phyloP scores from a whole-genome alignment of 2,329 filamentous ascomycete genomes.

The Rutstroemia sp. region DNA sequence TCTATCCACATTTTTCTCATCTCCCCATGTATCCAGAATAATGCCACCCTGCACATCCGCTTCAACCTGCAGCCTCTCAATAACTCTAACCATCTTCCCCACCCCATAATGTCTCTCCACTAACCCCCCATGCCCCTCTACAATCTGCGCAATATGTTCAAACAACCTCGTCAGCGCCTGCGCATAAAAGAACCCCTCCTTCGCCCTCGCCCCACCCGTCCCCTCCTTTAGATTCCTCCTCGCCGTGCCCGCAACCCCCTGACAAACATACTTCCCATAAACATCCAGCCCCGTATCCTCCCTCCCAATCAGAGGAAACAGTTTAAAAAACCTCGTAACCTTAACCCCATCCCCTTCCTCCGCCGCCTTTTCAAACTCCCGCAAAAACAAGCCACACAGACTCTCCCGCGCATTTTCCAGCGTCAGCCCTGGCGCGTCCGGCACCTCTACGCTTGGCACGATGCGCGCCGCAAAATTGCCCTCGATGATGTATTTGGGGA shows the following conservation, averaged over 20 bases:
- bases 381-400: conserved; percentile 79
- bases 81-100: conserved; percentile 90
- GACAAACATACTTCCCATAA: conserved; percentile 92
- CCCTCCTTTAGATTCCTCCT: conserved; percentile 67
- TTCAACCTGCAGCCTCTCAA: conserved; percentile 87
- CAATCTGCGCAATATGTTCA: conserved; percentile 94
- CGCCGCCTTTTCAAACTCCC: conserved; percentile 91
- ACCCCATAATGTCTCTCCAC: conserved; percentile 91
- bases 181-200: conserved; percentile 78
- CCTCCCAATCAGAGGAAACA: conserved; percentile 89
- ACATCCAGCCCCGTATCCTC: conserved; percentile 87
- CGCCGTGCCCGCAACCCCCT: conserved; percentile 81
- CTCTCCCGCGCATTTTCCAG: conserved; percentile 83
- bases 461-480: conserved; percentile 86
- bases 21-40: conserved; percentile 89
- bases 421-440: conserved; percentile 81
- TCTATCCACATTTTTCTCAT: conserved; percentile 77
- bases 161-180: conserved; percentile 87
- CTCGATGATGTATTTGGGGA: conserved; percentile 72
- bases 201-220: conserved; percentile 41
- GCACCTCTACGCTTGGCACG: conserved; percentile 92
- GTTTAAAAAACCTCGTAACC: conserved; percentile 94
- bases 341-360: conserved; percentile 79
- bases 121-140: conserved; percentile 82
- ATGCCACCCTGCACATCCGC: conserved; percentile 95